Conservation (phyloP, 139 green algal genomes). For the Volvox africanus region DNA sequence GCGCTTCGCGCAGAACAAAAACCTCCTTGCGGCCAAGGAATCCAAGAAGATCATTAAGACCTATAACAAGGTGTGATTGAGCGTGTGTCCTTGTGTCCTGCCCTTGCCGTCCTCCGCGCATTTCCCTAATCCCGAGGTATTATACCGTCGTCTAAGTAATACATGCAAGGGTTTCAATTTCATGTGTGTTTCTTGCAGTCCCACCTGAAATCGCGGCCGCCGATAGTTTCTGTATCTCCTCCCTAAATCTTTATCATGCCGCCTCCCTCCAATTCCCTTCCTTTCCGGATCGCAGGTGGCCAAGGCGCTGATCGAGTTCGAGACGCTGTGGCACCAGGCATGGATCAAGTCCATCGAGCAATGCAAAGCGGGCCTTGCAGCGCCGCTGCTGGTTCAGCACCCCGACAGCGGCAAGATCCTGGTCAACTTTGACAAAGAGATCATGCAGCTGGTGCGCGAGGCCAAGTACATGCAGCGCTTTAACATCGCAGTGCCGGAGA, state of each 20-base stretch:
- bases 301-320: conserved; percentile 93
- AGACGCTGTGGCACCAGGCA: conserved; percentile 87
- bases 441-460: conserved; percentile 92
- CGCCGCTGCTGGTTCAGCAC: conserved; percentile 89
- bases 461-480: conserved; percentile 91
- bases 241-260: too few species aligned
- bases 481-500: conserved; percentile 85
- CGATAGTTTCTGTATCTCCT: too few species aligned
- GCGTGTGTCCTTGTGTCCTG: too few species aligned
- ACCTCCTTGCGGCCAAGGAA: conserved; percentile 91
- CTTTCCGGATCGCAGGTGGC: conserved; percentile 59
- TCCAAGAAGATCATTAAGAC: conserved; percentile 88
- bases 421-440: conserved; percentile 94
- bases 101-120: too few species aligned
- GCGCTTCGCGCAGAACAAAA: conserved; percentile 84
- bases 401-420: conserved; percentile 79
- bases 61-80: conserved; percentile 87
- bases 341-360: conserved; percentile 74
- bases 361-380: conserved; percentile 83
- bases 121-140: too few species aligned
- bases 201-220: too few species aligned
- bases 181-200: too few species aligned
- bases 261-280: not conserved
- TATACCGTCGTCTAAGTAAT: too few species aligned
- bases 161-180: too few species aligned